Evolutionary conservation across 1,284 basidiomycete species (phyloP), one percentile per base, ranked within the genome.

Genomic region (Ganoderma leucocontextum): DNA sequence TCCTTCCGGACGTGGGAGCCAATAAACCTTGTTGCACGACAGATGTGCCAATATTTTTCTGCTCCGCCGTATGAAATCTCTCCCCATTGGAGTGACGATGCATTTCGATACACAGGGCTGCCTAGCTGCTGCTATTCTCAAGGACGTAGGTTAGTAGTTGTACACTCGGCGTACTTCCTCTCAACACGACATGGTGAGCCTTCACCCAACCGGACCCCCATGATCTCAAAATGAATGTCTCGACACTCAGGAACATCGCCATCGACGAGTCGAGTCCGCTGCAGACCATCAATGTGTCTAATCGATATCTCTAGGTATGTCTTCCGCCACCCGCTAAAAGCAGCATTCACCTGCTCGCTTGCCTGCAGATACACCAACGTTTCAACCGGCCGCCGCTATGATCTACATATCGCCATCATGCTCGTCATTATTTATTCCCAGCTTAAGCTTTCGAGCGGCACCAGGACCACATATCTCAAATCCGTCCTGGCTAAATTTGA

Each of bases 191-290:
- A 25, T 25, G 22, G 4, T 25, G 47, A 49, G 22, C 10, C n/a
- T 49, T 49, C 22, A 49, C 19, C 47, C 47, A 25, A 10, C 47
- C 47, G 47, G 25, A 13, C 22, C 22, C 29, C 29, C 29, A 29
- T 12, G 22, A n/a, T 47, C 44, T 47, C 44, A n/a, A 47, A 22
- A 8, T 22, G 44, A 47, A 1, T 22, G n/a, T 10, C 47, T 49
- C 47, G 47, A 49, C n/a, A 49, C 25, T 49, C 47, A 49, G 22
- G 47, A 25, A 49, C 47, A 25, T 49, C 22, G 22, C 10, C 52
- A 33, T 55, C 17, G 52, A 29, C 52, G 52, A 55, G 52, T 55
- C 33, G 52, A 55, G 52, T 55, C 52, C 29, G 13, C 15, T 35
- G 29, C 29, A 35, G 52, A 4, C 52, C 33, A 55, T 55, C 52